Percentiles rank a stretch among this genome's conserved stretches.
Conservation (phyloP, 2,329 filamentous ascomycete genomes). For the Annulohypoxylon truncatum region DNA sequence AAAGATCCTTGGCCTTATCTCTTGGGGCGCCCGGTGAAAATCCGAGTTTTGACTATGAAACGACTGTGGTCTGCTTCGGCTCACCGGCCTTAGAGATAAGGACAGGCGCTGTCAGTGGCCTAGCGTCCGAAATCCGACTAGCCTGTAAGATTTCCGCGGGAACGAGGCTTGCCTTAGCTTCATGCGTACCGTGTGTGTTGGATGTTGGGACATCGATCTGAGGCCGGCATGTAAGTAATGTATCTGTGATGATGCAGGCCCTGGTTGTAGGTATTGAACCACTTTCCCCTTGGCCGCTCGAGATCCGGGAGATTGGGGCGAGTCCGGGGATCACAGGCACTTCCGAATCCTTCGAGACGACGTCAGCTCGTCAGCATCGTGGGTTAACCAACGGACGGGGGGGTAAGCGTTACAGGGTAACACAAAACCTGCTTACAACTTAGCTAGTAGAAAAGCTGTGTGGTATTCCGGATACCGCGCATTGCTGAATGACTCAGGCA, state of each 20-base stretch:
- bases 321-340: not conserved
- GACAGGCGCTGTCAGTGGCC: slow-evolving; percentile 40
- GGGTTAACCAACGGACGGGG: not conserved
- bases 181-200: slow-evolving; percentile 1
- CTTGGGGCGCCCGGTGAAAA: slow-evolving; percentile 9
- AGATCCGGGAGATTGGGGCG: slow-evolving; percentile 23
- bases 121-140: not conserved
- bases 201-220: slow-evolving; percentile 17
- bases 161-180: slow-evolving; percentile 26
- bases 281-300: slow-evolving; percentile 6
- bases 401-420: not conserved
- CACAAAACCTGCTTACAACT: slow-evolving; percentile 2
- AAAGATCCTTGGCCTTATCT: slow-evolving; percentile 32
- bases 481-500: slow-evolving; percentile 4
- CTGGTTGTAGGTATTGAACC: slow-evolving; percentile 3
- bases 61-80: slow-evolving; percentile 17
- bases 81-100: slow-evolving; percentile 42
- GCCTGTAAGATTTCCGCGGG: slow-evolving; percentile 38
- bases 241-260: slow-evolving; percentile 1
- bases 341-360: slow-evolving; percentile 17
- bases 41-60: slow-evolving; percentile 23
- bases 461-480: not conserved
- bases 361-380: slow-evolving; percentile 25
- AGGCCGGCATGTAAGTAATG: slow-evolving; percentile 9
- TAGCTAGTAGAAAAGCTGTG: not conserved